Conservation (phyloP, 257 asterid species). For the Solanum paucissectum region DNA sequence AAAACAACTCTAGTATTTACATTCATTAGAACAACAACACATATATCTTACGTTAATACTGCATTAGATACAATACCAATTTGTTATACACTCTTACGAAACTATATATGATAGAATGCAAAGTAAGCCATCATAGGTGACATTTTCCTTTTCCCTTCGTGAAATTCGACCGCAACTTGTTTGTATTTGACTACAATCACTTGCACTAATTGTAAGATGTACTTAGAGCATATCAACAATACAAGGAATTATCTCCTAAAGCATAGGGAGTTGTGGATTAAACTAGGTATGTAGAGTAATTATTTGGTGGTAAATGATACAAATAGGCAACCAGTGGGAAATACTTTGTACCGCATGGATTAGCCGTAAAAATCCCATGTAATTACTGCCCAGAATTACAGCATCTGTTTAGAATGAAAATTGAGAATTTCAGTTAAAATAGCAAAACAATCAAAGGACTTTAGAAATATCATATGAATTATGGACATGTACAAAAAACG, state of each 20-base stretch:
- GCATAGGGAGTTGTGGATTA: not conserved
- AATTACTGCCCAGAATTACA: not conserved
- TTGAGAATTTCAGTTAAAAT: not conserved
- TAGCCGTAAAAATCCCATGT: not conserved
- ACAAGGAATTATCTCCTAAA: not conserved
- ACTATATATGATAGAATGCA: not conserved
- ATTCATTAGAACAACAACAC: not conserved
- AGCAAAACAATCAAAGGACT: not conserved
- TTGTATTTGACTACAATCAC: not conserved
- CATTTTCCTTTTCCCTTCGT: not conserved
- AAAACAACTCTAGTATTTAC: not conserved
- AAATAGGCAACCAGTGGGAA: not conserved
- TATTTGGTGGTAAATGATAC: not conserved
- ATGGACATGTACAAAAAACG: not conserved
- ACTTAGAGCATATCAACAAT: not conserved
- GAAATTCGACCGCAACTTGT: not conserved
- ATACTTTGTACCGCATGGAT: not conserved
- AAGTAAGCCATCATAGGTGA: not conserved
- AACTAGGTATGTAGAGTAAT: not conserved
- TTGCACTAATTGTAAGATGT: not conserved
- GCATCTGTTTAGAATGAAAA: not conserved
- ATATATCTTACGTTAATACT: not conserved
- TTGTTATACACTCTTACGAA: not conserved
- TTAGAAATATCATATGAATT: not conserved
- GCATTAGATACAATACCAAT: not conserved